A percentile compares a stretch with the other conserved stretches of the same genome.
Evolutionary conservation across 2,329 filamentous ascomycete genomes (phyloP).

Genomic region (Lojkania enalia): DNA sequence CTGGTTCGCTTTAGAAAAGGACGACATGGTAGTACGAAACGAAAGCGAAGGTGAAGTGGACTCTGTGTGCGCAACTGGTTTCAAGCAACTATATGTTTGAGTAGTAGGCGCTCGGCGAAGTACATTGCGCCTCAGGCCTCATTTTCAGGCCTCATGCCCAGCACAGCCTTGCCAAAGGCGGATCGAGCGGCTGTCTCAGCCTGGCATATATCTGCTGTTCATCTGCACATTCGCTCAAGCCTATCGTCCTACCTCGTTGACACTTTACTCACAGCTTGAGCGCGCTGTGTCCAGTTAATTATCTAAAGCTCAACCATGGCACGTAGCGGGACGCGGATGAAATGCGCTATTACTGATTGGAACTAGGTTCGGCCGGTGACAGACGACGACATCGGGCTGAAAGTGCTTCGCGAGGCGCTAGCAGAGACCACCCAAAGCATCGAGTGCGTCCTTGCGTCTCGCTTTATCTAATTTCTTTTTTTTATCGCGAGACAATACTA

Average conservation of each 20-base stretch:
- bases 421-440: slow-evolving; percentile 15
- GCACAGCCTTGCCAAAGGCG: slow-evolving; percentile 8
- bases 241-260: background rate
- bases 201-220: slow-evolving; percentile 5
- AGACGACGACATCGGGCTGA: slow-evolving; percentile 24
- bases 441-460: slow-evolving; percentile 17
- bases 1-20: slow-evolving; percentile 21
- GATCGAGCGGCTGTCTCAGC: slow-evolving; percentile 10
- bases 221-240: slow-evolving; percentile 6
- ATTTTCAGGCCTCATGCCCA: slow-evolving; percentile 10
- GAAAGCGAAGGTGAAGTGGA: background rate
- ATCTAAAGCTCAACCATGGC: slow-evolving; percentile 14
- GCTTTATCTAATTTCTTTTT: background rate
- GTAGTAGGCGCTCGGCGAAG: background rate
- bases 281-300: background rate
- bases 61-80: background rate
- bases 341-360: slow-evolving; percentile 14
- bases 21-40: slow-evolving; percentile 10
- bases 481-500: too few species aligned
- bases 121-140: background rate
- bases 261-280: slow-evolving; percentile 1
- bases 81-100: background rate
- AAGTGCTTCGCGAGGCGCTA: slow-evolving; percentile 24
- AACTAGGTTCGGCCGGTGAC: slow-evolving; percentile 20
- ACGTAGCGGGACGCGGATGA: slow-evolving; percentile 5